Evolutionary conservation across 164 flowering plant species (phyloP), one percentile per base, ranked within the genome.

Genomic region (Stephania cephalantha): DNA sequence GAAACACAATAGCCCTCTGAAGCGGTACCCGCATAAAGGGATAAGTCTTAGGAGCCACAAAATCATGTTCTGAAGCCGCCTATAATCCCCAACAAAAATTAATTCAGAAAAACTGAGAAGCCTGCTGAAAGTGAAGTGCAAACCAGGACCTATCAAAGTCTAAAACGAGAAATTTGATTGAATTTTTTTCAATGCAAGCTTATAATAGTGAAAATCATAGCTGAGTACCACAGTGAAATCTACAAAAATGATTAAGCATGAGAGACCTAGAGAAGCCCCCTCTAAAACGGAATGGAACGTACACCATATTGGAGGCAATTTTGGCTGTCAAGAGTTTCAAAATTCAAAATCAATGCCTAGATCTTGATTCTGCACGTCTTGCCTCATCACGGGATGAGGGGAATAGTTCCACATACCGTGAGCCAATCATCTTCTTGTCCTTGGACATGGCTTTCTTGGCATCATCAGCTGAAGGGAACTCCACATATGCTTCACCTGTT

Each of bases 401-500:
- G 77, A 91, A 93, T 77, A 93, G 87, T 83, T 95, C 98, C 35
- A 93, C 91, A 61, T 93, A 93, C 58, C 97, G 86, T 0, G 94
- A 85, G 4, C 97, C 97, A 13, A 94, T 88, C 31, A 84, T 83
- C 95, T 85, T 90, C 89, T 88, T 91, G 83, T 95, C 97, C 83
- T 90, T 91, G 81, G 82, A 17, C 97, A 95, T 93, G 2, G 97
- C 97, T 74, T 79, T 85, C 84, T 84, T 91, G 20, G 97, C 95
- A 79, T 90, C 97, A 50, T 91, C 95, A 22, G 84, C 86, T 22
- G 97, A 91, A 69, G 69, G 82, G 85, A 95, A 91, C 86, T 91
- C 97, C 71, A 91, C 97, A 80, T 77, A 95, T 0, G 97, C 97
- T 81, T 95, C 98, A 55, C 98, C 98, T 0, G 97, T 92, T 30